Percentiles rank a stretch among this genome's conserved stretches.
Evolutionary conservation across 768 basidiomycete species (phyloP).

Genomic region (Terana coerulea): DNA sequence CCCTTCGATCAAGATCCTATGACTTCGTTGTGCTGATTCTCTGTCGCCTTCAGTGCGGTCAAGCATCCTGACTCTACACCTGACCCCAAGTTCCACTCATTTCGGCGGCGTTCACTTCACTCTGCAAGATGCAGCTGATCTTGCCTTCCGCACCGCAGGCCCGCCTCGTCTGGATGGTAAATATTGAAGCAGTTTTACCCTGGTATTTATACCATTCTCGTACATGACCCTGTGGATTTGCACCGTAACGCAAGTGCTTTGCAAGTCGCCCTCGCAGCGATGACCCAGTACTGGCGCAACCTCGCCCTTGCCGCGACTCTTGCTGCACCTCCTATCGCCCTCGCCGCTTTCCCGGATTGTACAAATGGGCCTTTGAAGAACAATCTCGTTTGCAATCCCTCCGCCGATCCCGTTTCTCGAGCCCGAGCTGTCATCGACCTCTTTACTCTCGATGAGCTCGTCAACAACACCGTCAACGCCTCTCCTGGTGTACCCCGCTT

Average conservation of each 20-base stretch:
- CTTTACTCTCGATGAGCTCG: slow-evolving; percentile 49
- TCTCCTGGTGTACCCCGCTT: slow-evolving; percentile 51
- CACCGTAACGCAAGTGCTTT: neutral
- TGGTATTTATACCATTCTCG: neutral
- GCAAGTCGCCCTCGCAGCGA: neutral
- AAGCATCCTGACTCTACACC: neutral
- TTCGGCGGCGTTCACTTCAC: no score
- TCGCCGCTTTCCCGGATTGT: slow-evolving; percentile 43
- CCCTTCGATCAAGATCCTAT: neutral
- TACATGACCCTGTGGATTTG: no score
- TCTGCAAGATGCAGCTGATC: neutral
- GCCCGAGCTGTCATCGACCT: slow-evolving; percentile 46
- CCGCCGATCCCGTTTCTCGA: slow-evolving; percentile 40
- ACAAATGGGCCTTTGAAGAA: slow-evolving; percentile 39
- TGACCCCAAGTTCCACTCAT: neutral
- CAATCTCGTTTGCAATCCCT: slow-evolving; percentile 46
- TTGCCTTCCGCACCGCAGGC: neutral
- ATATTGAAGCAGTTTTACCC: neutral
- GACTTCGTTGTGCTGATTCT: neutral
- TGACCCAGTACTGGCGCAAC: neutral
- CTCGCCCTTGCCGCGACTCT: neutral
- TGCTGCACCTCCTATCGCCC: no score
- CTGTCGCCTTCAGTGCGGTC: no score
- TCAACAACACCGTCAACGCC: slow-evolving; percentile 45
- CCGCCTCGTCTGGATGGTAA: neutral